phyloP scores from a whole-genome alignment of 768 basidiomycete genomes.

The Boletellus sp. region DNA sequence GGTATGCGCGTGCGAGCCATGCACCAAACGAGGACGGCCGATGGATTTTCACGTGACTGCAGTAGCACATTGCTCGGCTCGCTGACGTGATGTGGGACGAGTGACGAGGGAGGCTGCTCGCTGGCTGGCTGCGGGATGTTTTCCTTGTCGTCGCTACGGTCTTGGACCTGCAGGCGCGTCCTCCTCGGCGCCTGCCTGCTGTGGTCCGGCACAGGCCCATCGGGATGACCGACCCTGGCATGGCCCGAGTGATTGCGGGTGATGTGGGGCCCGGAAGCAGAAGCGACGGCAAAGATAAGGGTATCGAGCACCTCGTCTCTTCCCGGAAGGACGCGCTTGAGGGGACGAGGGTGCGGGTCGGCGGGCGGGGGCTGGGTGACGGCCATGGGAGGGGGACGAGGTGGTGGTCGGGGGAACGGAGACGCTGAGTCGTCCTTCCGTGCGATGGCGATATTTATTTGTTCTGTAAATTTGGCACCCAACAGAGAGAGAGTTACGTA shows the following conservation, averaged over 20 bases:
- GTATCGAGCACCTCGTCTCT: slow-evolving; percentile 77
- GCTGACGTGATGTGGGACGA: slow-evolving; percentile 29
- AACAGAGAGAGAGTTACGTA: too few species aligned
- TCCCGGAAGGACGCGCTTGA: slow-evolving; percentile 40
- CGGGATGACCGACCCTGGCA: slow-evolving; percentile 54
- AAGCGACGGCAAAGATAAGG: slow-evolving; percentile 71
- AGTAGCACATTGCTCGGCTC: slow-evolving; percentile 17
- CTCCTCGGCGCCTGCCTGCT: slow-evolving; percentile 75
- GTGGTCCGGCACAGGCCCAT: slow-evolving; percentile 48
- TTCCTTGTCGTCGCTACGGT: too few species aligned
- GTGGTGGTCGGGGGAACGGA: too few species aligned
- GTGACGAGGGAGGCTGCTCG: slow-evolving; percentile 11
- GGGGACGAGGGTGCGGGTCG: slow-evolving; percentile 39
- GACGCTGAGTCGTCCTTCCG: too few species aligned
- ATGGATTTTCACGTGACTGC: not conserved
- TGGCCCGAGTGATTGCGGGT: slow-evolving; percentile 87
- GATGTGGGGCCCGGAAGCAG: slow-evolving; percentile 69
- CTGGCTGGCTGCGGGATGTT: slow-evolving; percentile 38
- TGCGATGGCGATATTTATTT: too few species aligned
- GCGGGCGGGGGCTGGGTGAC: slow-evolving; percentile 61
- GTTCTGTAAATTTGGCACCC: too few species aligned
- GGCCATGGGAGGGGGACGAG: slow-evolving; percentile 40
- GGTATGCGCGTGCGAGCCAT: slow-evolving; percentile 98
- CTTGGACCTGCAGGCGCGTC: slow-evolving; percentile 43
- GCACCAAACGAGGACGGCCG: slow-evolving; percentile 69